Evolutionary conservation across 495 filamentous ascomycete species (phyloP).

Genomic region (Parathielavia hyrcaniae): DNA sequence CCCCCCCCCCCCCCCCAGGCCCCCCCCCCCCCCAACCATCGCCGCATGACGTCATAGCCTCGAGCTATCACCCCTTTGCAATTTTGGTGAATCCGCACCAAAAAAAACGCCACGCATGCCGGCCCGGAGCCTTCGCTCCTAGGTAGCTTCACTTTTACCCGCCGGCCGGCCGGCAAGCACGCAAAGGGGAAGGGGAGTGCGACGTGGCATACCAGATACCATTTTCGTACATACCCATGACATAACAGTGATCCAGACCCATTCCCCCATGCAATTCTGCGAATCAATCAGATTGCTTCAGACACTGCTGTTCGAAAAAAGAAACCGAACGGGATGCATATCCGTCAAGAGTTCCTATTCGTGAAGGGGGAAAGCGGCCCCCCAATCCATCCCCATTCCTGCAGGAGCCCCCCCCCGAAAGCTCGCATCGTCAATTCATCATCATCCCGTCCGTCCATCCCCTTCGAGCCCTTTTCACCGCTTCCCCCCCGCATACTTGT

Average conservation of each 20-base stretch:
- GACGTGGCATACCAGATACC: conserved; percentile 12
- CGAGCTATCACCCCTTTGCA: background rate
- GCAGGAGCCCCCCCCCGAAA: no score
- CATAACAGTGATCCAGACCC: background rate
- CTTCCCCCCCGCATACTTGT: background rate
- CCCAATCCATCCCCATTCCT: no score
- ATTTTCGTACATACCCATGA: no score
- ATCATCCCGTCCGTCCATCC: no score
- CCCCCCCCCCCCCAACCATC: background rate
- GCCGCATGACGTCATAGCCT: conserved; percentile 11
- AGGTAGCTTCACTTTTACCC: no score
- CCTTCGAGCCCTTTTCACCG: no score
- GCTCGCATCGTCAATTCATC: no score
- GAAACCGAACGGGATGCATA: background rate
- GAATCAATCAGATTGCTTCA: background rate
- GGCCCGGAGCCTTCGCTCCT: no score
- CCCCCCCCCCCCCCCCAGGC: no score
- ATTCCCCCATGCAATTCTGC: background rate
- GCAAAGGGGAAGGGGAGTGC: background rate
- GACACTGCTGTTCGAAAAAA: background rate
- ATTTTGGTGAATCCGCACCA: background rate
- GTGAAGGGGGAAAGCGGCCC: background rate
- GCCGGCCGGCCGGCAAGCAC: background rate
- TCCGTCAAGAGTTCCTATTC: background rate
- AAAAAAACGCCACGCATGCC: background rate